Percentiles rank a stretch among this genome's conserved stretches.
phyloP scores from a whole-genome alignment of 768 basidiomycete genomes.

The Tricholoma flavovirens region DNA sequence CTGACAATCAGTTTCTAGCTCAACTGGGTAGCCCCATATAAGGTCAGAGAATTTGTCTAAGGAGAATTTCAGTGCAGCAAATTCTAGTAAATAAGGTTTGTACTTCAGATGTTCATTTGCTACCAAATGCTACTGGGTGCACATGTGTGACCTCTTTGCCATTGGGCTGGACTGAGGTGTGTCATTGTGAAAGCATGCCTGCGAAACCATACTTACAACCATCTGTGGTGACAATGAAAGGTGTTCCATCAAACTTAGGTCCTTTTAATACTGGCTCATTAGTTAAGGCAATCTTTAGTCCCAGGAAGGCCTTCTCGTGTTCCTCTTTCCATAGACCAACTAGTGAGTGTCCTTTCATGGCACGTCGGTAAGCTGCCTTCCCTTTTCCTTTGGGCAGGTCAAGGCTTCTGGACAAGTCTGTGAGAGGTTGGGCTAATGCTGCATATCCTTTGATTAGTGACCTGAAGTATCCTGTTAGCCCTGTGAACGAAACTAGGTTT shows the following conservation, averaged over 20 bases:
- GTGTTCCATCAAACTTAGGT: constrained; percentile 27
- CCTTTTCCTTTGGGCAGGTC: constrained; percentile 15
- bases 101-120: constrained; percentile 24
- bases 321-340: too few species aligned
- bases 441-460: constrained; percentile 28
- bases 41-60: constrained; percentile 24
- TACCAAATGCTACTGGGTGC: constrained; percentile 24
- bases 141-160: constrained; percentile 10
- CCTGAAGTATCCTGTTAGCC: constrained; percentile 25
- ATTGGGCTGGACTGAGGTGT: constrained; percentile 9
- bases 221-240: constrained; percentile 28
- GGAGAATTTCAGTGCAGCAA: constrained; percentile 28
- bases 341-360: background rate
- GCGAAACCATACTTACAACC: constrained; percentile 26
- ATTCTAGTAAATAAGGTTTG: constrained; percentile 27
- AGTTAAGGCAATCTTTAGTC: constrained; percentile 26
- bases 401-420: constrained; percentile 20
- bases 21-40: constrained; percentile 21
- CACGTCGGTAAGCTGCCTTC: constrained; percentile 2
- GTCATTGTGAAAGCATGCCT: constrained; percentile 23
- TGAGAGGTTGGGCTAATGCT: constrained; percentile 22
- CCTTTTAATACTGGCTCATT: constrained; percentile 26
- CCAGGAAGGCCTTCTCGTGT: constrained; percentile 20
- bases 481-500: constrained; percentile 7
- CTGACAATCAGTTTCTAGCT: constrained; percentile 29